These are phyloP conservation scores for Fagus sylvatica DNA, from an alignment of 306 rosid genomes.

Conservation along the genomic window DNA sequence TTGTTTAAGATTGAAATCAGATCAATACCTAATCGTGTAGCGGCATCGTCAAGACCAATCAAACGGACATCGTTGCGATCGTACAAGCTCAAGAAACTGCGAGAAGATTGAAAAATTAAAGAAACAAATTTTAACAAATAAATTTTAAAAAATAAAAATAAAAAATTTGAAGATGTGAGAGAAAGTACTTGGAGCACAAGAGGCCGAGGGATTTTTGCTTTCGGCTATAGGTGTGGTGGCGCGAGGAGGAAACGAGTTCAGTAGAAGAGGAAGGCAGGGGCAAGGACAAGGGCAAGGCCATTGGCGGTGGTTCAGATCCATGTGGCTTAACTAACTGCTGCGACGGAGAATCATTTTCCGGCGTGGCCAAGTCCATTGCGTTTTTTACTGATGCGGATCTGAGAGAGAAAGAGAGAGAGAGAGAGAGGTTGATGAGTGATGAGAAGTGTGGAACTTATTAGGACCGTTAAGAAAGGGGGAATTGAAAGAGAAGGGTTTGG, in stretches of 20 bases:
- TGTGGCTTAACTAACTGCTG: no score
- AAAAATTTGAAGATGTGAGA: neutral
- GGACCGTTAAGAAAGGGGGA: slow-evolving; percentile 35
- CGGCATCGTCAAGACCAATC: slow-evolving; percentile 93
- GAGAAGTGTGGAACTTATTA: neutral
- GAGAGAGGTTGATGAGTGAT: neutral
- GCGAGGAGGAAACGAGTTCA: slow-evolving; percentile 40
- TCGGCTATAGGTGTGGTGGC: slow-evolving; percentile 47
- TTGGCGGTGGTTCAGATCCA: no score
- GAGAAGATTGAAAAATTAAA: neutral
- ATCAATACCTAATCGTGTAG: slow-evolving; percentile 61
- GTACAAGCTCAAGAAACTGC: slow-evolving; percentile 74
- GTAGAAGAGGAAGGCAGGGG: slow-evolving; percentile 39
- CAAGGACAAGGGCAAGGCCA: slow-evolving; percentile 19
- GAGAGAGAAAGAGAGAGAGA: slow-evolving; percentile 31
- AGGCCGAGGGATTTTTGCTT: slow-evolving; percentile 84
- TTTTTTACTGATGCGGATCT: neutral
- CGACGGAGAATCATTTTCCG: neutral
- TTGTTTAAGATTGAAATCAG: neutral
- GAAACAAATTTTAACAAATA: neutral
- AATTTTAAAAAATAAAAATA: neutral
- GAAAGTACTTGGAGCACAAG: slow-evolving; percentile 76
- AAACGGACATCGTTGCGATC: slow-evolving; percentile 59
- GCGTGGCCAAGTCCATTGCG: neutral
- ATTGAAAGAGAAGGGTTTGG: neutral